Conservation (phyloP, 192 early-diverging fungal species). For the Coemansia interrupta region DNA sequence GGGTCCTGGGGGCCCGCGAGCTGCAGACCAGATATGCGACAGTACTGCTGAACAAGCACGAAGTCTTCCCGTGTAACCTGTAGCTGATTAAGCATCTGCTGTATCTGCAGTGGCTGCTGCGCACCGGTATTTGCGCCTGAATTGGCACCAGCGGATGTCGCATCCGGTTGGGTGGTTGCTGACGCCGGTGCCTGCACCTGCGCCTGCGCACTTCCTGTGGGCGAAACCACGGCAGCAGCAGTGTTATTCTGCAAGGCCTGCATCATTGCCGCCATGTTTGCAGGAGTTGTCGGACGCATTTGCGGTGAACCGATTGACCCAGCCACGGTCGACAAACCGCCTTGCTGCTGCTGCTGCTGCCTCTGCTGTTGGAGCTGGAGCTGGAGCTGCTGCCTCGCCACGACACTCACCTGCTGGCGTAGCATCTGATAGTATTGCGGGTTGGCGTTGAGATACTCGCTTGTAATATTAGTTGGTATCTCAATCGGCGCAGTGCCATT, state of each 20-base stretch:
- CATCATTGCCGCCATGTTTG: constrained; percentile 18
- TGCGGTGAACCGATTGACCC: constrained; percentile 31
- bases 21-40: constrained; percentile 12
- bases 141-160: not conserved
- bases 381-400: constrained; percentile 13
- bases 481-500: constrained; percentile 13
- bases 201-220: not conserved
- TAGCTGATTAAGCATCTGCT: constrained; percentile 14
- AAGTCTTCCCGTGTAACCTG: constrained; percentile 35
- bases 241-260: constrained; percentile 18
- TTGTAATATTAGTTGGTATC: constrained; percentile 31
- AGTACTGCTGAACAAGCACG: constrained; percentile 27
- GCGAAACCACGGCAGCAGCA: not conserved
- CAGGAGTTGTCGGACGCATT: constrained; percentile 25
- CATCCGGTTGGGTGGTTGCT: not conserved
- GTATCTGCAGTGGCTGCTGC: not conserved
- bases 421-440: constrained; percentile 30
- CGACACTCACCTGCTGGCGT: constrained; percentile 14
- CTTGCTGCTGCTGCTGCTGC: constrained; percentile 8
- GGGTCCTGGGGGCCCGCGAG: constrained; percentile 20
- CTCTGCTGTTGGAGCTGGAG: constrained; percentile 18
- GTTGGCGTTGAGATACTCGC: constrained; percentile 42
- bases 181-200: not conserved
- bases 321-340: constrained; percentile 10
- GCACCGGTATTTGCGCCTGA: not conserved